Evolutionary conservation across 2,329 filamentous ascomycete genomes (phyloP).

Genomic region (Fonsecaea pedrosoi): DNA sequence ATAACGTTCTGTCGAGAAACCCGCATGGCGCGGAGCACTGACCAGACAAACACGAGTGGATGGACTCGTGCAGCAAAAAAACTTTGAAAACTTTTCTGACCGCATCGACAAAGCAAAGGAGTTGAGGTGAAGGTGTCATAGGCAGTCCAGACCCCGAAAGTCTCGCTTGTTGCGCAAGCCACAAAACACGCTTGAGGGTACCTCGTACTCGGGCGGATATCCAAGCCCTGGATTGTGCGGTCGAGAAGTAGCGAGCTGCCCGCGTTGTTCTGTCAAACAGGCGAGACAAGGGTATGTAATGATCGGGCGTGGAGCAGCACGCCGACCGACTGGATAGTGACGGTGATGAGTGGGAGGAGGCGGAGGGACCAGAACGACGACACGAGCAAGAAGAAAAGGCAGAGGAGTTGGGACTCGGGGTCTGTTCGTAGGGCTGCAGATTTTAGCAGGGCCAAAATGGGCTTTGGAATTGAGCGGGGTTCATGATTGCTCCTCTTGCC

Average conservation of each 20-base stretch:
- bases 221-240: constrained; percentile 1
- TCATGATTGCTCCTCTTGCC: neutral
- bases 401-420: constrained; percentile 3
- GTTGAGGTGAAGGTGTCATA: neutral
- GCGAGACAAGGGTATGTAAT: constrained; percentile 2
- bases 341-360: neutral
- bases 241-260: neutral
- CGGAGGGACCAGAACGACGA: neutral
- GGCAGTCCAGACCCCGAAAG: constrained; percentile 30
- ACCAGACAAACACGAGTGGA: neutral
- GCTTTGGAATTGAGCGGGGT: constrained; percentile 13
- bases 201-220: neutral
- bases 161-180: constrained; percentile 35
- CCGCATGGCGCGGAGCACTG: neutral
- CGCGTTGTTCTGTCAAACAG: constrained; percentile 1
- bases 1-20: neutral
- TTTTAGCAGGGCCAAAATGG: neutral
- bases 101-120: neutral
- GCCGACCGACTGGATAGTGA: neutral
- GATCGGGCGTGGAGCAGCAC: neutral
- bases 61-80: neutral
- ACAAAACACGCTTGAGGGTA: constrained; percentile 8
- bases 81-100: neutral
- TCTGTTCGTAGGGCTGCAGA: constrained; percentile 15
- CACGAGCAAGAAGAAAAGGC: constrained; percentile 8